A percentile compares a stretch with the other conserved stretches of the same genome.
Evolutionary conservation across 2,329 filamentous ascomycete species (phyloP).

Genomic region (Pseudogymnoascus sp.): DNA sequence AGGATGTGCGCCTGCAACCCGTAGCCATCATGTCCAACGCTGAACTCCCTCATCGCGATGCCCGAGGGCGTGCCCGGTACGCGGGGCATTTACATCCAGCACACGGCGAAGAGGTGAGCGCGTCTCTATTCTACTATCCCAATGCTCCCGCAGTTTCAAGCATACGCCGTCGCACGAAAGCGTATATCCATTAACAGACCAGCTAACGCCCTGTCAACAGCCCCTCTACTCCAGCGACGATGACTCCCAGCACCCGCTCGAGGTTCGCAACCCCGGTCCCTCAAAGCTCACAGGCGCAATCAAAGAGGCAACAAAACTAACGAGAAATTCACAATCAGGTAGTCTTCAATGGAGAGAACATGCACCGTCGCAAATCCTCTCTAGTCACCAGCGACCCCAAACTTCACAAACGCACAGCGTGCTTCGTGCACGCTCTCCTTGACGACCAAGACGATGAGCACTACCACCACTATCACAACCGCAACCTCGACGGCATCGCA

Average conservation of each 20-base stretch:
- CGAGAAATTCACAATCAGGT: not conserved
- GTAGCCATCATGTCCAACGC: not conserved
- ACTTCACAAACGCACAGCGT: slow-evolving; percentile 42
- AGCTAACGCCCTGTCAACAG: not conserved
- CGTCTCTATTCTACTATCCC: not conserved
- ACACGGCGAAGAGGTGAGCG: not conserved
- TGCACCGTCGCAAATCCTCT: slow-evolving; percentile 60
- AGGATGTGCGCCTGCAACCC: not conserved
- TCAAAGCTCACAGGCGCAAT: not conserved
- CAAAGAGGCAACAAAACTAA: not conserved
- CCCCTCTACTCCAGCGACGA: slow-evolving; percentile 21
- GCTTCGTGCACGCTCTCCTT: slow-evolving; percentile 59
- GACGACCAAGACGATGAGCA: slow-evolving; percentile 40
- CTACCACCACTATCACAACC: not conserved
- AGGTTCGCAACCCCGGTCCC: slow-evolving; percentile 36
- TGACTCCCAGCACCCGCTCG: slow-evolving; percentile 30
- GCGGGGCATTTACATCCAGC: not conserved
- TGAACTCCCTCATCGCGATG: not conserved
- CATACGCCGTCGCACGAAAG: not conserved
- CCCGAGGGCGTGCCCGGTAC: not conserved
- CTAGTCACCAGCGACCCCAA: slow-evolving; percentile 46
- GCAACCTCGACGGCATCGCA: slow-evolving; percentile 24
- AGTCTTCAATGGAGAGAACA: slow-evolving; percentile 53
- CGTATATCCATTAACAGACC: not conserved
- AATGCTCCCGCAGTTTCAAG: not conserved